Evolutionary conservation across 768 basidiomycete genomes (phyloP).

Genomic region (Collybia mongolica): DNA sequence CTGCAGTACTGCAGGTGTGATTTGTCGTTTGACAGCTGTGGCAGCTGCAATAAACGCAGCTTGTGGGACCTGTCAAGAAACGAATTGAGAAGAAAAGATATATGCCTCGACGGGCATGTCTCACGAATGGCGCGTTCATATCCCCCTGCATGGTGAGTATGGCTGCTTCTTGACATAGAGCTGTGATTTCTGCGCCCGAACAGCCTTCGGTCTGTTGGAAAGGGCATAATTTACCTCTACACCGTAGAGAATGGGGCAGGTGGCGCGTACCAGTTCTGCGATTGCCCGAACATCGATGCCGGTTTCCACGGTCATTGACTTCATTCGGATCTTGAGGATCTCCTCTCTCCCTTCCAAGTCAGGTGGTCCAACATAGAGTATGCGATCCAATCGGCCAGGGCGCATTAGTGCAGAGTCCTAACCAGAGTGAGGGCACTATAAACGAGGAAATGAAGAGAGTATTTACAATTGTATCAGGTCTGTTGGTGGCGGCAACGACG

Average conservation of each 20-base stretch:
- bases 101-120: slow-evolving; percentile 21
- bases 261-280: slow-evolving; percentile 61
- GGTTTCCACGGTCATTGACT: slow-evolving; percentile 77
- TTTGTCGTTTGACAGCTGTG: slow-evolving; percentile 68
- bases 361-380: slow-evolving; percentile 93
- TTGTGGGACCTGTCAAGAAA: slow-evolving; percentile 63
- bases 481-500: slow-evolving; percentile 92
- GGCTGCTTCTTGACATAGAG: slow-evolving; percentile 96
- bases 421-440: background rate
- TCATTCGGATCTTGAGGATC: slow-evolving; percentile 77
- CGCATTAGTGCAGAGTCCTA: slow-evolving; percentile 96
- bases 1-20: slow-evolving; percentile 75
- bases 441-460: background rate
- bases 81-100: background rate
- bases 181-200: slow-evolving; percentile 91
- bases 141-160: slow-evolving; percentile 87
- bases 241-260: slow-evolving; percentile 2
- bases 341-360: slow-evolving; percentile 78
- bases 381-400: slow-evolving; percentile 91
- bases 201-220: slow-evolving; percentile 83
- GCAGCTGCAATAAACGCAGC: slow-evolving; percentile 76
- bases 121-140: slow-evolving; percentile 72
- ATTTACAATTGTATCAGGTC: slow-evolving; percentile 81
- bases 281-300: slow-evolving; percentile 66
- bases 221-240: background rate